These are phyloP conservation scores for Botrytis galanthina DNA, from an alignment of 2,329 filamentous ascomycete genomes.

Conservation along the genomic window DNA sequence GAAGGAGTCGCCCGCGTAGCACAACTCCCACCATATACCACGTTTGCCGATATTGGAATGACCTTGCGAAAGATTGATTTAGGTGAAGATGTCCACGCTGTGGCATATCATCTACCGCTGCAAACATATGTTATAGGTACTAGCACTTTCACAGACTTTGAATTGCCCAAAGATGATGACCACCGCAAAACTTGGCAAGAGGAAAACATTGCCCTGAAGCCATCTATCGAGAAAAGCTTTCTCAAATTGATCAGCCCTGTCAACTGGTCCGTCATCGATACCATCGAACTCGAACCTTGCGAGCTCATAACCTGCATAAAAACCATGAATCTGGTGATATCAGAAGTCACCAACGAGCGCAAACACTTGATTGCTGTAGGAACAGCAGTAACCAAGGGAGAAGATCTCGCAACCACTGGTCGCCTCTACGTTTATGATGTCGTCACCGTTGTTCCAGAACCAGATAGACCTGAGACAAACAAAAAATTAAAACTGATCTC, in stretches of 20 bases:
- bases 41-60: slow-evolving; percentile 73
- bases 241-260: slow-evolving; percentile 77
- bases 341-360: slow-evolving; percentile 84
- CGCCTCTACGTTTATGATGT: slow-evolving; percentile 89
- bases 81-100: slow-evolving; percentile 64
- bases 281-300: slow-evolving; percentile 66
- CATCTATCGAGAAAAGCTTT: slow-evolving; percentile 67
- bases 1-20: slow-evolving; percentile 72
- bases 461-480: slow-evolving; percentile 79
- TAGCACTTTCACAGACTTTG: slow-evolving; percentile 66
- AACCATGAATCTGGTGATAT: slow-evolving; percentile 81
- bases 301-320: slow-evolving; percentile 82
- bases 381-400: slow-evolving; percentile 80
- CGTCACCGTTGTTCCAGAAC: slow-evolving; percentile 86
- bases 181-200: slow-evolving; percentile 74
- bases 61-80: slow-evolving; percentile 70
- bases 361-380: slow-evolving; percentile 80
- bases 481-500: slow-evolving; percentile 81
- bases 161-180: slow-evolving; percentile 82
- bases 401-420: slow-evolving; percentile 84
- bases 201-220: slow-evolving; percentile 62
- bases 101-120: slow-evolving; percentile 75
- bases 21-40: slow-evolving; percentile 64
- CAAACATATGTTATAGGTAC: slow-evolving; percentile 76
- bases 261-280: slow-evolving; percentile 77